phyloP scores from a whole-genome alignment of 345 rosid species.

The Toxicodendron radicans region DNA sequence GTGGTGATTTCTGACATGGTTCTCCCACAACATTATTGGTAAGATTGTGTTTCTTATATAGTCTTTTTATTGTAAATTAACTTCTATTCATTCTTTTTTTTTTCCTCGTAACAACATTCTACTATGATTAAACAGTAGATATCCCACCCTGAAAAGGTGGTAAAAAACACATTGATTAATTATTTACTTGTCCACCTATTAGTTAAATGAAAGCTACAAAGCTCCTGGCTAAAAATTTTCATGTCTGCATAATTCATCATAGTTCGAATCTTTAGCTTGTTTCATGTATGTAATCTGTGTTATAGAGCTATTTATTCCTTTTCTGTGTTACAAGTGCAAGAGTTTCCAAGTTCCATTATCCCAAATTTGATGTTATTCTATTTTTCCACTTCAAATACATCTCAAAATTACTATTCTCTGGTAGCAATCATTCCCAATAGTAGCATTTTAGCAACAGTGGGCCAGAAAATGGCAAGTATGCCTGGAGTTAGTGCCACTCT shows the following conservation, averaged over 20 bases:
- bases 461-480: constrained; percentile 99
- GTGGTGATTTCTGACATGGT: neutral
- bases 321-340: neutral
- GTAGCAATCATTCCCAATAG: constrained; percentile 80
- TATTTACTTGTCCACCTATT: neutral
- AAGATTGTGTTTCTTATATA: neutral
- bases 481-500: constrained; percentile 98
- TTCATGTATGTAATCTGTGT: neutral
- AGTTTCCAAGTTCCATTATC: neutral
- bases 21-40: too few relatives aligned
- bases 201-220: neutral
- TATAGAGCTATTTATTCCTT: neutral
- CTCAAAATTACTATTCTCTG: constrained; percentile 43
- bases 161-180: neutral
- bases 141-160: neutral
- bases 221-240: neutral
- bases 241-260: neutral
- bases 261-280: too few relatives aligned
- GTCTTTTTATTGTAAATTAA: neutral
- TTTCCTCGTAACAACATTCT: too few relatives aligned
- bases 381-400: constrained; percentile 12
- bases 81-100: too few relatives aligned
- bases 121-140: too few relatives aligned
- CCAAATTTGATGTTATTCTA: constrained; percentile 11
- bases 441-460: constrained; percentile 95